These are phyloP conservation scores for Trichophyton mentagrophytes DNA, from an alignment of 2,329 filamentous ascomycete species.

Conservation along the genomic window DNA sequence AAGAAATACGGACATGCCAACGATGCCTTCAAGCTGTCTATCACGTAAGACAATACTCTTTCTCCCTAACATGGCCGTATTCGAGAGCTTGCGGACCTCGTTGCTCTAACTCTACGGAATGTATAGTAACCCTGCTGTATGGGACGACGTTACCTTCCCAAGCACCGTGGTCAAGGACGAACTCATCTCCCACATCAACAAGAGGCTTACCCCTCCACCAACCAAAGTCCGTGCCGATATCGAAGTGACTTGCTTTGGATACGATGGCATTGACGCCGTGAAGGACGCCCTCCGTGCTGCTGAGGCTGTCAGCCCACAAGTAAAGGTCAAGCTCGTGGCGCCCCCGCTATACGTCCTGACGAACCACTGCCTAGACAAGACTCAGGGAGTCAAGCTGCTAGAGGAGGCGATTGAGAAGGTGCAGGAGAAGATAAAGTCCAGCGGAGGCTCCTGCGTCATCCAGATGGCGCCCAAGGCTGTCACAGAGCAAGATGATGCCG, in stretches of 20 bases:
- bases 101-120: slow-evolving; percentile 4
- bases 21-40: slow-evolving; percentile 97
- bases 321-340: slow-evolving; percentile 97
- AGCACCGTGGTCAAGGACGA: slow-evolving; percentile 76
- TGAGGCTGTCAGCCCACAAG: slow-evolving; percentile 87
- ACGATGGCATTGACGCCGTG: slow-evolving; percentile 96
- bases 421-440: slow-evolving; percentile 60
- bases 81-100: neutral
- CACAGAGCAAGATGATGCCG: slow-evolving; percentile 94
- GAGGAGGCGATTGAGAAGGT: slow-evolving; percentile 87
- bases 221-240: slow-evolving; percentile 98
- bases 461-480: slow-evolving; percentile 99
- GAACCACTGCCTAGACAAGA: slow-evolving; percentile 90
- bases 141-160: slow-evolving; percentile 84
- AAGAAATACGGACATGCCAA: slow-evolving; percentile 94
- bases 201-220: slow-evolving; percentile 93
- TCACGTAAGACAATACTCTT: slow-evolving; percentile 53
- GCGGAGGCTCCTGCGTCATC: slow-evolving; percentile 68
- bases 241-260: slow-evolving; percentile 88
- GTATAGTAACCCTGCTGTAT: slow-evolving; percentile 77
- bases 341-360: slow-evolving; percentile 94
- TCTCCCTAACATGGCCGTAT: too few species aligned
- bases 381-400: slow-evolving; percentile 65
- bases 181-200: slow-evolving; percentile 88
- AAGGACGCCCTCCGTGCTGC: slow-evolving; percentile 84